Evolutionary conservation across 1,139 yeast species (phyloP).

Genomic region (Taphrina wiesneri): DNA sequence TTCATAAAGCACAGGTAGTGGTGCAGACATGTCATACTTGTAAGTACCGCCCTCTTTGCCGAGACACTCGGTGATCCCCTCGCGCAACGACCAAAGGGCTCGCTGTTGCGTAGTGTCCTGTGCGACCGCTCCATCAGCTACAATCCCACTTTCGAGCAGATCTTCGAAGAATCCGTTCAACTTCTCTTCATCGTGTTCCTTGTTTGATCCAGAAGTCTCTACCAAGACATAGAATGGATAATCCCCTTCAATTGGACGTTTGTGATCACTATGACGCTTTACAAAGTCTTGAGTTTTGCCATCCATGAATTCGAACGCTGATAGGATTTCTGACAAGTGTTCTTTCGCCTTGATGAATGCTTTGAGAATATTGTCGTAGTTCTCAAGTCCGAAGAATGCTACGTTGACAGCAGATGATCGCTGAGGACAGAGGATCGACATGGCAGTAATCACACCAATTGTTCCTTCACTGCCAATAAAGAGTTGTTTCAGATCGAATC

Average conservation of each 20-base stretch:
- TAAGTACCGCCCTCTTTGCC: constrained; percentile 89
- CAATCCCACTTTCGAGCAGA: constrained; percentile 80
- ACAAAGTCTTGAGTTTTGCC: constrained; percentile 68
- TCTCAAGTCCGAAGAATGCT: constrained; percentile 79
- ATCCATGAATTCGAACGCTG: constrained; percentile 97
- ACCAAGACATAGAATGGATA: constrained; percentile 87
- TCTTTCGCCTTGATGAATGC: constrained; percentile 76
- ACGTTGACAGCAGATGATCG: constrained; percentile 85
- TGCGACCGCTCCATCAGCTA: constrained; percentile 90
- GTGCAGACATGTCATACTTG: constrained; percentile 92
- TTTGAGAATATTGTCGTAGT: constrained; percentile 77
- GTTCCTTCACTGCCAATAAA: constrained; percentile 95
- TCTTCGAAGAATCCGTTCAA: constrained; percentile 73
- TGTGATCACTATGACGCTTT: constrained; percentile 50
- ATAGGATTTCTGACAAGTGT: constrained; percentile 79
- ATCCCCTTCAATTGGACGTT: constrained; percentile 76
- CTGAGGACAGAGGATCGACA: constrained; percentile 87
- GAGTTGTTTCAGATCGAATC: constrained; percentile 86
- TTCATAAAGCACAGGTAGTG: constrained; percentile 73
- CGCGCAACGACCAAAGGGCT: constrained; percentile 94
- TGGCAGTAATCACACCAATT: constrained; percentile 84
- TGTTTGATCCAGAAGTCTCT: constrained; percentile 91
- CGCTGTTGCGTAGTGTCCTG: constrained; percentile 87
- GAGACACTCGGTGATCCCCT: constrained; percentile 84
- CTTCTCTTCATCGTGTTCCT: constrained; percentile 57